phyloP scores from a whole-genome alignment of 1,139 yeast genomes.

The Ogataea hybrid region DNA sequence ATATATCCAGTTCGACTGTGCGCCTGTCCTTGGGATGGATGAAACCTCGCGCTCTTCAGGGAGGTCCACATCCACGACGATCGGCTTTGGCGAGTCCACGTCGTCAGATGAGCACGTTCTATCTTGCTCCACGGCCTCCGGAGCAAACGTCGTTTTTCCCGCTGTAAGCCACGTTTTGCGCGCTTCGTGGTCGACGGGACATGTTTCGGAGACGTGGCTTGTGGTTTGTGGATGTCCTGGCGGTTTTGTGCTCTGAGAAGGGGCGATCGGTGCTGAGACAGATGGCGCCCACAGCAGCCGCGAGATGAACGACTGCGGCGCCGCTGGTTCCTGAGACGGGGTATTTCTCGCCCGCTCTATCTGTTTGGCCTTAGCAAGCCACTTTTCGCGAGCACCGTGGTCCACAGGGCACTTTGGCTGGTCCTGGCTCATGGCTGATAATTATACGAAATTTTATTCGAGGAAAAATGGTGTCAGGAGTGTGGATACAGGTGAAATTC shows the following conservation, averaged over 20 bases:
- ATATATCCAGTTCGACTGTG: constrained; percentile 76
- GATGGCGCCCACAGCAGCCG: constrained; percentile 17
- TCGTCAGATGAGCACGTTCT: constrained; percentile 44
- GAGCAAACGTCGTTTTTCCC: constrained; percentile 29
- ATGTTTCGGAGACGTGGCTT: not conserved
- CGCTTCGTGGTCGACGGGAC: constrained; percentile 32
- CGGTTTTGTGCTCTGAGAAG: not conserved
- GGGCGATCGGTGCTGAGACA: not conserved
- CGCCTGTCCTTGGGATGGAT: constrained; percentile 78
- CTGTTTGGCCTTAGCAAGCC: constrained; percentile 44
- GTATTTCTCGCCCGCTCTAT: constrained; percentile 17
- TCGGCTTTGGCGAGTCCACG: constrained; percentile 16
- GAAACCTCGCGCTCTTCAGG: constrained; percentile 75
- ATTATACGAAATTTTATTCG: constrained; percentile 17
- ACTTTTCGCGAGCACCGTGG: constrained; percentile 53
- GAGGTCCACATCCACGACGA: constrained; percentile 38
- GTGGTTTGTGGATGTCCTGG: constrained; percentile 1
- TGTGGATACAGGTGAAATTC: not conserved
- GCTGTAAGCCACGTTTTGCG: constrained; percentile 46
- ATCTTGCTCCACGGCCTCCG: constrained; percentile 39
- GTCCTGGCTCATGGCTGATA: constrained; percentile 20
- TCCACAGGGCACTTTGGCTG: constrained; percentile 65
- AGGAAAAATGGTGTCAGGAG: constrained; percentile 2
- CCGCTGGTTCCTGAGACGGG: not conserved
- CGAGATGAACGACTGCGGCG: not conserved